A percentile compares a stretch with the other conserved stretches of the same genome.
Conservation (phyloP, 495 filamentous ascomycete species). For the Letharia columbiana region DNA sequence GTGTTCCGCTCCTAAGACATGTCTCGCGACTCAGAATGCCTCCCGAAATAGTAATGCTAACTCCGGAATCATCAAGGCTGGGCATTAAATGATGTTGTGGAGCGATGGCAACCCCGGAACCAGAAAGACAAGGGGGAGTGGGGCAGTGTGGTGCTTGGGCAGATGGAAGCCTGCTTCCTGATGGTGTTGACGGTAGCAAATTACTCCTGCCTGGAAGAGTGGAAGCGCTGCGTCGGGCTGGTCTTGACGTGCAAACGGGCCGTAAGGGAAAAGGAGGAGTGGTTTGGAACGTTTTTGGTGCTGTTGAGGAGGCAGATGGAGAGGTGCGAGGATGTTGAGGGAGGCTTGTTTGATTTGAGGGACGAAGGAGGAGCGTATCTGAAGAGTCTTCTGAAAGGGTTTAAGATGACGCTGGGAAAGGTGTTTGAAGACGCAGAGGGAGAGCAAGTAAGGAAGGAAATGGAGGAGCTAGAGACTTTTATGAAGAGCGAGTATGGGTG, state of each 20-base stretch:
- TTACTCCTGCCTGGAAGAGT: slow-evolving; percentile 78
- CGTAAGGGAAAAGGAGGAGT: slow-evolving; percentile 43
- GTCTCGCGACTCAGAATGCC: no score
- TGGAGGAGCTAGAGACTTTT: slow-evolving; percentile 49
- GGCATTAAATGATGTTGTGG: slow-evolving; percentile 51
- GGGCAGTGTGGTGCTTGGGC: slow-evolving; percentile 58
- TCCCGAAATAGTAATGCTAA: no score
- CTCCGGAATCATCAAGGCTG: slow-evolving; percentile 32
- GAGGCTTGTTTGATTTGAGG: slow-evolving; percentile 46
- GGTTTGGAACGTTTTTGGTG: slow-evolving; percentile 54
- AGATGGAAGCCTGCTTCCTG: slow-evolving; percentile 78
- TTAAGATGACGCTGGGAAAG: slow-evolving; percentile 40
- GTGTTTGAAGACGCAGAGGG: slow-evolving; percentile 29
- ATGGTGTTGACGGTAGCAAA: slow-evolving; percentile 76
- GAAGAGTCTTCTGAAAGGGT: slow-evolving; percentile 44
- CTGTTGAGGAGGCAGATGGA: slow-evolving; percentile 61
- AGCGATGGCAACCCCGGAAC: slow-evolving; percentile 25
- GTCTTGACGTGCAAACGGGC: slow-evolving; percentile 61
- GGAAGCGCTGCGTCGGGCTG: slow-evolving; percentile 66
- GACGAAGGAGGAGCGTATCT: slow-evolving; percentile 49
- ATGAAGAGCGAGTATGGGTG: slow-evolving; percentile 53
- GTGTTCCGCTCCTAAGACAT: no score
- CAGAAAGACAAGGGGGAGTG: slow-evolving; percentile 23
- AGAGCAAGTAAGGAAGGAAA: slow-evolving; percentile 40
- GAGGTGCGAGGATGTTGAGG: slow-evolving; percentile 61